Evolutionary conservation across 805 yeast genomes (phyloP), one percentile per base, ranked within the genome.

Genomic region (Hanseniaspora valbyensis): DNA sequence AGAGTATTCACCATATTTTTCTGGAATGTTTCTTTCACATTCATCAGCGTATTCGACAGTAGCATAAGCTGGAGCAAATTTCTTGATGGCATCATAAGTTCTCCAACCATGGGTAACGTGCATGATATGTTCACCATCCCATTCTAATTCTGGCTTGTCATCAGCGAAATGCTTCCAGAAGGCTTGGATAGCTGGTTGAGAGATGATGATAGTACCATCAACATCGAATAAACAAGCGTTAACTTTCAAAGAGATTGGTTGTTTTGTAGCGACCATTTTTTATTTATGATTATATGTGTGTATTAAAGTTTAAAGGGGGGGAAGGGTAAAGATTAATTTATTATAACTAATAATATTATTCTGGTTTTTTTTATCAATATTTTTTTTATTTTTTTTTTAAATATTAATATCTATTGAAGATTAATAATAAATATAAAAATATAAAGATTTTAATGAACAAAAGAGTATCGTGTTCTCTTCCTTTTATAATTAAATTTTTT

Each of bases 201-300:
- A 83, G 65, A 82, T 78, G 62, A 86, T 86, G 61, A 86, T 70
- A 26, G 95, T 86, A 49, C 95, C 95, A 64, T 86, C 95, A 49
- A 88, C 78, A 68, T 86, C 95, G 66, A 86, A 86, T 55, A 83
- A 75, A 56, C 74, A 69, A 36, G 77, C 77, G 57, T 71, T 64
- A 44, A 71, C 66, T 44, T 62, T 63, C 29, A 69, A 52, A 48
- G 62, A 59, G 42, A 64, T 51, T 42, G 66, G 65, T 48, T 48
- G 40, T 57, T 61, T 58, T 36, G 59, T 45, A 49, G 49, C 50
- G 42, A 53, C 37, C 52, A 44, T 54, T 39, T 18, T 48, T 42
- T 18, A n/a, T n/a, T n/a, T n/a, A n/a, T 44, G 34, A 21, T 44
- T 37, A 25, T 50, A 9, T 34, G 13, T 19, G n/a, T 30, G 4